Evolutionary conservation across 208 protist genomes (phyloP).

Genomic region (Novymonas esmeraldas): DNA sequence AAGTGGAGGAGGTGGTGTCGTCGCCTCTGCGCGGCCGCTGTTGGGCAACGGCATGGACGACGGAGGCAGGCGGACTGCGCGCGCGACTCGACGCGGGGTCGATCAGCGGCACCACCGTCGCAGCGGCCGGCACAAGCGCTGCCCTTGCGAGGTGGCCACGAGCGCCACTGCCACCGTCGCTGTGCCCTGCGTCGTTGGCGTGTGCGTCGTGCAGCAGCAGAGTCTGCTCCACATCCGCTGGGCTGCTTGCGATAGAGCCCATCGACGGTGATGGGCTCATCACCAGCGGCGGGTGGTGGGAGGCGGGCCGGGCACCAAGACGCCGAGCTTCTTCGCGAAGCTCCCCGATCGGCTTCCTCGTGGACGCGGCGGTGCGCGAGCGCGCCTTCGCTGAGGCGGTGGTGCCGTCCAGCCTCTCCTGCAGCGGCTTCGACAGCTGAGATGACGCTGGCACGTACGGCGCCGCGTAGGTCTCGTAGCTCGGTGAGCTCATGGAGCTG

Average conservation of each 20-base stretch:
- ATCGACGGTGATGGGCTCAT: constrained; percentile 20
- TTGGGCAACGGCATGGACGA: background rate
- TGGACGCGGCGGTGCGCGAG: background rate
- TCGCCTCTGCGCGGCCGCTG: background rate
- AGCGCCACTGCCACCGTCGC: background rate
- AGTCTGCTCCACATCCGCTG: constrained; percentile 1
- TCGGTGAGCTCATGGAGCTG: constrained; percentile 22
- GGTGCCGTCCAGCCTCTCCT: background rate
- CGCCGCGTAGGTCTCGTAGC: constrained; percentile 52
- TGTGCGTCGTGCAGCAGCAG: background rate
- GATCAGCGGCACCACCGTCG: background rate
- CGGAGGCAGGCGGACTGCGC: background rate
- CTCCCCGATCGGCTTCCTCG: constrained; percentile 25
- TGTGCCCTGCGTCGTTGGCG: too few species aligned
- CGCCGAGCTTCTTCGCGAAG: constrained; percentile 51
- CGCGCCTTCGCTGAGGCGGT: background rate
- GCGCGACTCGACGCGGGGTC: background rate
- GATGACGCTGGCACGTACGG: constrained; percentile 55
- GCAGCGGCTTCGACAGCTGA: background rate
- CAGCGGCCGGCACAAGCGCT: background rate
- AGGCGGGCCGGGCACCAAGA: constrained; percentile 47
- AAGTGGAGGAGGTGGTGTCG: background rate
- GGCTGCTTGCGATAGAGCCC: constrained; percentile 15
- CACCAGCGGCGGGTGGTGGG: constrained; percentile 13
- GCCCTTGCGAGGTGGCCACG: background rate